Conservation (phyloP, 2,329 filamentous ascomycete genomes). For the Arthrobotrys megalospora region DNA sequence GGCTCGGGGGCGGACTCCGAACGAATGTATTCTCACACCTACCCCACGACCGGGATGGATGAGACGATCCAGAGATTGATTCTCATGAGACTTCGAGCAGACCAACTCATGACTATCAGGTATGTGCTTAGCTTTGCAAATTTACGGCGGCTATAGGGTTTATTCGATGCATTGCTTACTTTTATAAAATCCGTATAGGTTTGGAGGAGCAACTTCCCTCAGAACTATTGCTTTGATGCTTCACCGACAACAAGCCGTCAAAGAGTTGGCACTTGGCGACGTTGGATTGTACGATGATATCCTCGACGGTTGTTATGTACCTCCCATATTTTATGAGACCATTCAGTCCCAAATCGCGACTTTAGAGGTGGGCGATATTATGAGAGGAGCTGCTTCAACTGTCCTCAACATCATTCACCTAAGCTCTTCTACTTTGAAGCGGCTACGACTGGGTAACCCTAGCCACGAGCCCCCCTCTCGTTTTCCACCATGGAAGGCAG, state of each 20-base stretch:
- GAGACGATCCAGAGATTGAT: background rate
- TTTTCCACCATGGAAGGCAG: background rate
- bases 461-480: background rate
- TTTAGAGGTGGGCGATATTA: background rate
- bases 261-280: slow-evolving; percentile 31
- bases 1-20: background rate
- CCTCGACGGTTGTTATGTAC: background rate
- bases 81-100: background rate
- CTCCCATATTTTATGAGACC: background rate
- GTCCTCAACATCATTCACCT: background rate
- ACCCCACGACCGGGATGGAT: background rate
- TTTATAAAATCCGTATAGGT: background rate
- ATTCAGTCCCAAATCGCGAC: background rate
- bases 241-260: background rate
- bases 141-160: too few species aligned
- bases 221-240: slow-evolving; percentile 16
- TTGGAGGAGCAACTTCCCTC: slow-evolving; percentile 22
- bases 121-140: background rate
- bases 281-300: background rate
- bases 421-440: background rate
- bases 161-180: background rate
- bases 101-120: background rate
- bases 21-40: background rate
- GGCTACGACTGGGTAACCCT: background rate
- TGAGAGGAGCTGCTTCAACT: background rate